Percentiles rank a stretch among this genome's conserved stretches.
phyloP scores from a whole-genome alignment of 2,329 filamentous ascomycete genomes.

The Coleophoma eucalyptorum region DNA sequence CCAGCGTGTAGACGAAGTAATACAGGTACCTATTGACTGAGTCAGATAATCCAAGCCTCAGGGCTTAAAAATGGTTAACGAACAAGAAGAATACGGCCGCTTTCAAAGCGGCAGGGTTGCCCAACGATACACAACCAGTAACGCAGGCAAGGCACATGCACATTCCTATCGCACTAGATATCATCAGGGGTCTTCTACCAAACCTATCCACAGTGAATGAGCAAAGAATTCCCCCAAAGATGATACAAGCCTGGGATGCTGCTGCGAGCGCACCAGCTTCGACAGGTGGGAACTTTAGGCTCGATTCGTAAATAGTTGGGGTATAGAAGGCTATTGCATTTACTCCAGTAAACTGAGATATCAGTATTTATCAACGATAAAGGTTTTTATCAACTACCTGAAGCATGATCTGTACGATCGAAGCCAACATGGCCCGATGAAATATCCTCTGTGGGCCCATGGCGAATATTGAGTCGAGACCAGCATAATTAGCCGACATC shows the following conservation, averaged over 20 bases:
- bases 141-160: constrained; percentile 61
- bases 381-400: too few relatives aligned
- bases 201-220: constrained; percentile 43
- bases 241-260: too few relatives aligned
- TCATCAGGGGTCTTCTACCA: constrained; percentile 65
- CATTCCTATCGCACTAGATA: constrained; percentile 62
- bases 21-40: too few relatives aligned
- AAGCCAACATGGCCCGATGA: constrained; percentile 43
- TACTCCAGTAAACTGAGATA: too few relatives aligned
- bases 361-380: too few relatives aligned
- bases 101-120: constrained; percentile 32
- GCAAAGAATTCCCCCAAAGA: constrained; percentile 18
- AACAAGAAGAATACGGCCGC: constrained; percentile 50
- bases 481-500: too few relatives aligned
- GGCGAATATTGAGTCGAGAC: too few relatives aligned
- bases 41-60: too few relatives aligned
- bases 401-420: constrained; percentile 42
- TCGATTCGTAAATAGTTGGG: constrained; percentile 7
- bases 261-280: too few relatives aligned
- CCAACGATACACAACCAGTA: constrained; percentile 39
- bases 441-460: constrained; percentile 45
- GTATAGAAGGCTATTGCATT: constrained; percentile 10
- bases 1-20: constrained; percentile 53
- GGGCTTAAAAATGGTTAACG: too few relatives aligned
- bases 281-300: constrained; percentile 6